Percentiles rank a stretch among this genome's conserved stretches.
Evolutionary conservation across 176 grass and related monocot genomes (phyloP).

Genomic region (Ensete ventricosum): DNA sequence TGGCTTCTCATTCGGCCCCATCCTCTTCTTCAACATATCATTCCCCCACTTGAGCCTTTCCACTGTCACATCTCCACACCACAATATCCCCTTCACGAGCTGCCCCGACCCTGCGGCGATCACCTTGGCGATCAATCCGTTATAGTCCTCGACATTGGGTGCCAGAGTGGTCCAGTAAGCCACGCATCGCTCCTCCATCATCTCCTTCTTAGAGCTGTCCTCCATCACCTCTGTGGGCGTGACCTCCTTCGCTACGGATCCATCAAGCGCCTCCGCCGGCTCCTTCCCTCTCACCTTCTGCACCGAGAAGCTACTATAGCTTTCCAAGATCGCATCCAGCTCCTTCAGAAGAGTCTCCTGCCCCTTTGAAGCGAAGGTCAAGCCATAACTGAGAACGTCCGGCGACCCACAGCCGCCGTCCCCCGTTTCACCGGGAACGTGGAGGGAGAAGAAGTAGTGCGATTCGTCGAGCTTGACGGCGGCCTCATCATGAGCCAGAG

Average conservation of each 20-base stretch:
- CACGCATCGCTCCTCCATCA: conserved; percentile 42
- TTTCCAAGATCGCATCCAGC: conserved; percentile 27
- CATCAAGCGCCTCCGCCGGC: conserved; percentile 3
- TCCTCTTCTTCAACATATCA: conserved; percentile 53
- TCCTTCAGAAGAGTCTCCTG: conserved; percentile 33
- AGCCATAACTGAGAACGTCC: conserved; percentile 58
- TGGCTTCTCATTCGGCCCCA: conserved; percentile 33
- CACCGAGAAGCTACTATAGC: conserved; percentile 55
- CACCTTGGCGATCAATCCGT: conserved; percentile 39
- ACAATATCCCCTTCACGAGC: conserved; percentile 56
- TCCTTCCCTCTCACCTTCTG: conserved; percentile 33
- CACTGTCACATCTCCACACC: conserved; percentile 71
- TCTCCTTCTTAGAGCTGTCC: conserved; percentile 24
- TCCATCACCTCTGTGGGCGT: conserved; percentile 3
- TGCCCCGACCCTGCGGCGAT: conserved; percentile 50
- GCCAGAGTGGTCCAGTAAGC: conserved; percentile 86
- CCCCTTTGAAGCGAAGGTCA: conserved; percentile 37
- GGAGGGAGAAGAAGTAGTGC: conserved; percentile 76
- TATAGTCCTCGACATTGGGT: conserved; percentile 80
- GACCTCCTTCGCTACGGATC: conserved; percentile 7
- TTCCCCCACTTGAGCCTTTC: conserved; percentile 66
- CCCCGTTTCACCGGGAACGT: conserved; percentile 30
- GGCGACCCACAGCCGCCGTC: conserved; percentile 20
- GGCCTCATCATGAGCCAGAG: conserved; percentile 56
- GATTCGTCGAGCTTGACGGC: conserved; percentile 60